Conservation (phyloP, 306 rosid genomes). For the Pterocarpus macrocarpus region DNA sequence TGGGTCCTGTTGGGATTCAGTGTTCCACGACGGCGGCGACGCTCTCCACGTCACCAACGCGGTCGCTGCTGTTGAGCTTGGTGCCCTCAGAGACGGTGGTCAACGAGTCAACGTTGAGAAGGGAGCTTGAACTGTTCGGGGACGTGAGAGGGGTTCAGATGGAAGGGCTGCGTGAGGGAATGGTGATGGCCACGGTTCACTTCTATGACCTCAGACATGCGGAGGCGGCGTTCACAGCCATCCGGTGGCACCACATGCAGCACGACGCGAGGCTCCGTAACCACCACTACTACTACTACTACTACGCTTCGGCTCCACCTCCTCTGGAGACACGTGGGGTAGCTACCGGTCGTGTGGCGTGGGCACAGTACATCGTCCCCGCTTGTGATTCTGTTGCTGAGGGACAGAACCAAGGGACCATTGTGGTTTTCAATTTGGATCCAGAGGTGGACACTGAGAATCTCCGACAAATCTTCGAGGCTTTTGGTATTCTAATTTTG, state of each 20-base stretch:
- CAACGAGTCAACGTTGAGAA: constrained; percentile 52
- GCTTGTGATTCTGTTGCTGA: constrained; percentile 53
- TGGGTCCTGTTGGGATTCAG: constrained; percentile 28
- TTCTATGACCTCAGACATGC: constrained; percentile 80
- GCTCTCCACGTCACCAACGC: constrained; percentile 54
- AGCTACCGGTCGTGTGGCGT: constrained; percentile 53
- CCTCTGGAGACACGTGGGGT: constrained; percentile 61
- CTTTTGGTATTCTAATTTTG: constrained; percentile 62
- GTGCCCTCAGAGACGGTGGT: constrained; percentile 60
- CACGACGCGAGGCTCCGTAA: constrained; percentile 53
- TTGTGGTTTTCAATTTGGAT: constrained; percentile 73
- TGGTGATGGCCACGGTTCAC: constrained; percentile 66
- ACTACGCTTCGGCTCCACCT: too few relatives aligned
- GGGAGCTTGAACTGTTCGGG: constrained; percentile 71
- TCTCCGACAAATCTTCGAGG: constrained; percentile 58
- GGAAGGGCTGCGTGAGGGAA: constrained; percentile 68
- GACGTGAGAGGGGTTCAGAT: constrained; percentile 75
- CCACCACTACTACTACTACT: constrained; percentile 39
- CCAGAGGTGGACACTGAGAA: constrained; percentile 46
- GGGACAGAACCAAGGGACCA: constrained; percentile 74
- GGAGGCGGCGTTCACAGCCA: constrained; percentile 63
- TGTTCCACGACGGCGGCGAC: constrained; percentile 31
- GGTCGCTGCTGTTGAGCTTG: constrained; percentile 63
- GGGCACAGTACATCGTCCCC: constrained; percentile 77
- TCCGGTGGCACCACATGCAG: constrained; percentile 68